Conservation (phyloP, 164 flowering plant genomes). For the Vitis amurensis region DNA sequence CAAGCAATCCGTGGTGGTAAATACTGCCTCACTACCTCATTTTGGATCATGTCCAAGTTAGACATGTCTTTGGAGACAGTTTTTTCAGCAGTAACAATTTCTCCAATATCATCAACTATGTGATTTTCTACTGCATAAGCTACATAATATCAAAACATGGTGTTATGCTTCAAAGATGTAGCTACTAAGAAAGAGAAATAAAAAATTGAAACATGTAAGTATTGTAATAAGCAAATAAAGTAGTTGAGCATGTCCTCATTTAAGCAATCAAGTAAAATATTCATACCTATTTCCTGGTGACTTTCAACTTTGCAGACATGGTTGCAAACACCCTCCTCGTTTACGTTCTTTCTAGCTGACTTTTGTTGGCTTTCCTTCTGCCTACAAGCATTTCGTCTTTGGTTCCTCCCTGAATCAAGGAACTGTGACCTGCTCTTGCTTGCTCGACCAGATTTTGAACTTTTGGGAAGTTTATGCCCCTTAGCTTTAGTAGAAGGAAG, state of each 20-base stretch:
- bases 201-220: not conserved
- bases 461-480: conserved; percentile 29
- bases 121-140: conserved; percentile 19
- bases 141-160: not conserved
- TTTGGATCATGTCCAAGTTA: conserved; percentile 21
- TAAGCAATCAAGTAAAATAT: not conserved
- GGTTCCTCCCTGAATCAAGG: conserved; percentile 23
- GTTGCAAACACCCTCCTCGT: conserved; percentile 21
- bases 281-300: conserved; percentile 26
- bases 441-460: conserved; percentile 27
- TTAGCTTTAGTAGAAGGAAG: conserved; percentile 20
- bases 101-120: conserved; percentile 22
- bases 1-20: conserved; percentile 59
- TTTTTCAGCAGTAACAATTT: conserved; percentile 9
- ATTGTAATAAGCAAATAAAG: not conserved
- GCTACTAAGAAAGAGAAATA: not conserved
- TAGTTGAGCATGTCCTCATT: not conserved
- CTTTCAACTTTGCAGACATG: conserved; percentile 18
- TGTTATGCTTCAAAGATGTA: not conserved
- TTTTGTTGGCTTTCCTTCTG: conserved; percentile 28
- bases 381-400: conserved; percentile 24
- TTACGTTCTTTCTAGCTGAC: conserved; percentile 20
- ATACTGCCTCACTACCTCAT: conserved; percentile 25
- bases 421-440: conserved; percentile 34
- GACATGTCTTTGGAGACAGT: conserved; percentile 18